Evolutionary conservation across 202 grass and related monocot species (phyloP), one percentile per base, ranked within the genome.

Genomic region (Setaria viridis): DNA sequence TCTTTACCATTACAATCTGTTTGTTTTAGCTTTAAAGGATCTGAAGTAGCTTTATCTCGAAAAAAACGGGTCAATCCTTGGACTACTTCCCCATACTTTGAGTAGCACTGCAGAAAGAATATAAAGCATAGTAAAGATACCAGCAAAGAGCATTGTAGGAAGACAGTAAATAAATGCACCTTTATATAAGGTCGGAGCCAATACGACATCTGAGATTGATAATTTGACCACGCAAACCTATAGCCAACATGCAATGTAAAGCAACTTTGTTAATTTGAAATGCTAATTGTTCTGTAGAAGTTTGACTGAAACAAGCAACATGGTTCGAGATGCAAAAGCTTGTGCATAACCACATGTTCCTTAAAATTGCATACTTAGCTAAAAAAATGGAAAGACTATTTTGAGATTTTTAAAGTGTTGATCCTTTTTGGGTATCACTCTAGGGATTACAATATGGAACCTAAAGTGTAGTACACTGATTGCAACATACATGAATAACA

Each of bases 161-260:
- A 58, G 77, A 70, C 67, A 56, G 62, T 54, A 35, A 80, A 63
- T 30, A 70, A 84, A 84, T n/a, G 15, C 72, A 90, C 96, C 93
- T 94, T 95, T 88, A 94, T 87, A 92, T 99, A 67, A 69, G 96
- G 90, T 71, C 85, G 89, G 49, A 99, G 88, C 93, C 96, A 99
- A 70, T 96, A 93, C 13, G 93, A 96, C 91, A 99, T 99, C 79
- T 96, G 93, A 76, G 87, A 90, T 90, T 94, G 93, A 75, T 84
- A 91, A 86, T 87, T 88, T 80, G 83, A 60, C 84, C 90, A 84
- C 56, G 80, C 88, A 92, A 99, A 99, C 88, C 96, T 95, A 90
- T 62, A 80, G 81, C 21, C 66, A 79, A 81, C 67, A 79, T 57
- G 29, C 25, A 74, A 62, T 29, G 54, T 15, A 9, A 81, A 85